phyloP scores from a whole-genome alignment of 2,329 filamentous ascomycete genomes.

The Orbilia brochopaga region DNA sequence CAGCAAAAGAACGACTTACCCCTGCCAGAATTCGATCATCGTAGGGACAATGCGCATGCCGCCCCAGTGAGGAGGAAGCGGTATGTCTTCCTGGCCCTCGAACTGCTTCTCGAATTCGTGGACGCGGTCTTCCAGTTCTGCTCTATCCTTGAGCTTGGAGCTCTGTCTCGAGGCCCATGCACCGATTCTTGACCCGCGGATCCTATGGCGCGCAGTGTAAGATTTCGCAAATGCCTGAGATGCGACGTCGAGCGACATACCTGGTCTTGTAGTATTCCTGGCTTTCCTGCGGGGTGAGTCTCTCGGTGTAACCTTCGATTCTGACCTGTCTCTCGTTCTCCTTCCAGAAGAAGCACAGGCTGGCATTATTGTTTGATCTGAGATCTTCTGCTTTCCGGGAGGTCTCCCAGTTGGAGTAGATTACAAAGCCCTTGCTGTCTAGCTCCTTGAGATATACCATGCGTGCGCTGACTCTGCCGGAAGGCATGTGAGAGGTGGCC shows the following conservation, averaged over 20 bases:
- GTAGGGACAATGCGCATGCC: conserved; percentile 84
- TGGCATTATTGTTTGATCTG: conserved; percentile 74
- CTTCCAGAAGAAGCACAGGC: conserved; percentile 90
- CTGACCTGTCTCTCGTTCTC: conserved; percentile 85
- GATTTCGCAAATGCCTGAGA: background rate
- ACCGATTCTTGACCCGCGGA: conserved; percentile 80
- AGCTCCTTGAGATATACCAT: conserved; percentile 96
- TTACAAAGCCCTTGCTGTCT: conserved; percentile 79
- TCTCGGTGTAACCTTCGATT: conserved; percentile 77
- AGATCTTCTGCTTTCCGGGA: conserved; percentile 73
- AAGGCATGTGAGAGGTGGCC: conserved; percentile 81
- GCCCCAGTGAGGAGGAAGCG: conserved; percentile 93
- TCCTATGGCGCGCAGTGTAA: conserved; percentile 70
- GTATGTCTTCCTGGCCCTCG: conserved; percentile 76
- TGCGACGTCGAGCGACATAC: conserved; percentile 23
- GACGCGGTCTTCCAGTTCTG: conserved; percentile 77
- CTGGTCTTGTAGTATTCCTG: conserved; percentile 71
- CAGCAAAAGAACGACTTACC: conserved; percentile 52
- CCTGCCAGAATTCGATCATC: conserved; percentile 83
- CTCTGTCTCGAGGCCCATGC: conserved; percentile 95
- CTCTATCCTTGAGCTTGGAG: conserved; percentile 73
- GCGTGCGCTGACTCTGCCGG: conserved; percentile 81
- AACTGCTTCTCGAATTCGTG: conserved; percentile 77
- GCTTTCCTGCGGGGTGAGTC: conserved; percentile 73
- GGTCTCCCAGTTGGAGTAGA: conserved; percentile 92